Percentiles rank a stretch among this genome's conserved stretches.
Evolutionary conservation across 2,329 filamentous ascomycete species (phyloP).

Genomic region (Cercospora citrullina): DNA sequence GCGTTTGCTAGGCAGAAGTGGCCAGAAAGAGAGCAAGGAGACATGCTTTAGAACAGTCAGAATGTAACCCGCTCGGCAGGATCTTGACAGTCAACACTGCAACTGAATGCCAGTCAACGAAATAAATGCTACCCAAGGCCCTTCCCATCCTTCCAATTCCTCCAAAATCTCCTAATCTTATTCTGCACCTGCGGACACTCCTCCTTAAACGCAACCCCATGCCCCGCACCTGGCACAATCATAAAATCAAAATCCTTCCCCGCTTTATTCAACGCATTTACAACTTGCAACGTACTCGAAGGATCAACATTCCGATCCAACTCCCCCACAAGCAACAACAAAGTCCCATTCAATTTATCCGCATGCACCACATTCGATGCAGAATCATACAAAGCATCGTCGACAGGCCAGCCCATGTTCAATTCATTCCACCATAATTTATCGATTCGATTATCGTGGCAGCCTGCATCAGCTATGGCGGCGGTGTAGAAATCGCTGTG

Average conservation of each 20-base stretch:
- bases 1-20: no score
- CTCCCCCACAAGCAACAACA: constrained; percentile 15
- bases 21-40: no score
- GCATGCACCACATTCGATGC: constrained; percentile 17
- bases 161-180: constrained; percentile 13
- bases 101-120: no score
- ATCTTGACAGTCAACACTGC: no score
- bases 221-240: constrained; percentile 9
- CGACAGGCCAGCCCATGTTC: constrained; percentile 12
- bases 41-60: no score
- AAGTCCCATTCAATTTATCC: not conserved
- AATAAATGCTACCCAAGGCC: not conserved
- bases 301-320: constrained; percentile 17
- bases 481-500: constrained; percentile 15
- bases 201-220: not conserved
- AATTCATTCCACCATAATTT: constrained; percentile 16
- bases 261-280: constrained; percentile 17
- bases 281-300: constrained; percentile 16
- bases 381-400: constrained; percentile 5
- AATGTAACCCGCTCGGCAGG: no score
- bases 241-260: constrained; percentile 18
- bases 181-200: constrained; percentile 1
- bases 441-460: constrained; percentile 15
- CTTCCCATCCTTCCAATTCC: constrained; percentile 5
- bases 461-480: constrained; percentile 12